These are phyloP conservation scores for Tetrahymena borealis DNA, from an alignment of 73 alveolate species.

Conservation along the genomic window DNA sequence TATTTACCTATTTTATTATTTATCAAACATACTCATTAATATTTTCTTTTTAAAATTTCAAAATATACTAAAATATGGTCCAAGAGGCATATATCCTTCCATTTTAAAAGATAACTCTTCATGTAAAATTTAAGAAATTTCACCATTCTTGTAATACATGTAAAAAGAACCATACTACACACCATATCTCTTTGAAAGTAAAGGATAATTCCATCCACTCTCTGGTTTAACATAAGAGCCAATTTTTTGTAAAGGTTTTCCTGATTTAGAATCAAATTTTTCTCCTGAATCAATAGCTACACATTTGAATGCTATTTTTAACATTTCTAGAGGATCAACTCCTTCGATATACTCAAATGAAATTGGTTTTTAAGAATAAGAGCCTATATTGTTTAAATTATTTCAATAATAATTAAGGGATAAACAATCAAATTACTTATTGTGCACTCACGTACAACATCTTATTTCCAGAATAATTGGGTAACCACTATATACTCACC, in stretches of 20 bases:
- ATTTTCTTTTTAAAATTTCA: no score
- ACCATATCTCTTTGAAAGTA: background rate
- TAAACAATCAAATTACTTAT: background rate
- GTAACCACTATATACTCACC: slow-evolving; percentile 16
- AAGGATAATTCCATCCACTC: background rate
- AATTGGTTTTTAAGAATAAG: background rate
- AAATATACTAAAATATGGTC: background rate
- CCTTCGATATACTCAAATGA: background rate
- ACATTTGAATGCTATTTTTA: background rate
- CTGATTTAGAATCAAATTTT: background rate
- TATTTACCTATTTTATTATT: background rate
- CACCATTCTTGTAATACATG: background rate
- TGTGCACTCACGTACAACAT: background rate
- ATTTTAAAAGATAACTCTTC: background rate
- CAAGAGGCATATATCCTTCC: background rate
- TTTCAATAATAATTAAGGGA: background rate
- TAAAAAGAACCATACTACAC: background rate
- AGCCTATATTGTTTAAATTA: background rate
- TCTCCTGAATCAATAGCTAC: background rate
- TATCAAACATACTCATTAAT: no score
- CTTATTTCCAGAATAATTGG: background rate
- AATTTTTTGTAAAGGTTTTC: background rate
- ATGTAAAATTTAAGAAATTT: background rate
- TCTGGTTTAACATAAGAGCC: background rate
- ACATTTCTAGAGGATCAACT: background rate